Evolutionary conservation across 768 basidiomycete genomes (phyloP).

Genomic region (Sarcomyxa edulis): DNA sequence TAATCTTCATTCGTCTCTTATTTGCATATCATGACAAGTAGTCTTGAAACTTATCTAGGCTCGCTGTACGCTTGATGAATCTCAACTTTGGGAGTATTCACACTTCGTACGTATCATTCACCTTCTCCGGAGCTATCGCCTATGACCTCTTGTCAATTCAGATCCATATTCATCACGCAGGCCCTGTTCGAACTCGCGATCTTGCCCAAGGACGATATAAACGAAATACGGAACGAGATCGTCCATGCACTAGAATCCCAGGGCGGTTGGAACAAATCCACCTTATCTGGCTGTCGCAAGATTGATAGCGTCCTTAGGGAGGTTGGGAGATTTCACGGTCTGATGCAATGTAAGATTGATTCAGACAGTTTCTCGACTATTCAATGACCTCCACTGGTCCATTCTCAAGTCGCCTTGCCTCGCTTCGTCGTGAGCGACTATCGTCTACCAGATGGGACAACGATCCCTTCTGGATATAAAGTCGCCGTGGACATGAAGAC

Average conservation of each 20-base stretch:
- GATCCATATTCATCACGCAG: slow-evolving; percentile 31
- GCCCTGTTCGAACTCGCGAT: slow-evolving; percentile 28
- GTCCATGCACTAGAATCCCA: slow-evolving; percentile 26
- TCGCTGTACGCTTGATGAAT: slow-evolving; percentile 30
- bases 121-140: neutral
- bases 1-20: too few species aligned
- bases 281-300: slow-evolving; percentile 26
- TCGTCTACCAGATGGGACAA: slow-evolving; percentile 25
- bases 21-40: too few species aligned
- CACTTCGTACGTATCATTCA: slow-evolving; percentile 23
- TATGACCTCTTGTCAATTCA: slow-evolving; percentile 8
- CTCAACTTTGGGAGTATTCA: slow-evolving; percentile 36
- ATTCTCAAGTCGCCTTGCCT: slow-evolving; percentile 22
- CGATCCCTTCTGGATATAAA: slow-evolving; percentile 24
- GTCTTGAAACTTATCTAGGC: slow-evolving; percentile 16
- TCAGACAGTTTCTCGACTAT: too few species aligned
- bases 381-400: neutral
- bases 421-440: slow-evolving; percentile 21
- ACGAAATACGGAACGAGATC: slow-evolving; percentile 27
- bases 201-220: slow-evolving; percentile 20
- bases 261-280: slow-evolving; percentile 30
- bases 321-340: slow-evolving; percentile 26
- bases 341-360: slow-evolving; percentile 24
- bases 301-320: slow-evolving; percentile 31
- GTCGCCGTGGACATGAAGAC: slow-evolving; percentile 29